phyloP scores from a whole-genome alignment of 2,329 filamentous ascomycete genomes.

The Didymella keratinophila region DNA sequence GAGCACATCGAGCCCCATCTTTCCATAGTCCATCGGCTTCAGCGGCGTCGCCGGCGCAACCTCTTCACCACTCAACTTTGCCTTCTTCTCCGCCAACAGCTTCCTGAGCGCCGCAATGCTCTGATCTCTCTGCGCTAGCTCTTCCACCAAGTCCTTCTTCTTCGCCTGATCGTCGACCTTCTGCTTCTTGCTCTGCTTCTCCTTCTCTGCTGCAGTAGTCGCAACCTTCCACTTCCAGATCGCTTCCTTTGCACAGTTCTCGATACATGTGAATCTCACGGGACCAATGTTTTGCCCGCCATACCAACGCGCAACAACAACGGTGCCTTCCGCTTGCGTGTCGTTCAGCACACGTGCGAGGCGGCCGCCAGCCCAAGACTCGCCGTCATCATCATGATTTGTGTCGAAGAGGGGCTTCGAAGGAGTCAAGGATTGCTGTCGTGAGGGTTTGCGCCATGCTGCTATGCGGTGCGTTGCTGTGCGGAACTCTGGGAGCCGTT shows the following conservation, averaged over 20 bases:
- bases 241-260: constrained; percentile 58
- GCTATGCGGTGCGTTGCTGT: constrained; percentile 60
- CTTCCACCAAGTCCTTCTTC: constrained; percentile 49
- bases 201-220: constrained; percentile 41
- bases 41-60: constrained; percentile 39
- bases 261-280: constrained; percentile 62
- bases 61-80: constrained; percentile 39
- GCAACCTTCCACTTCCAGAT: constrained; percentile 54
- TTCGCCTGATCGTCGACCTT: constrained; percentile 47
- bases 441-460: constrained; percentile 59
- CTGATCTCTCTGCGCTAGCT: constrained; percentile 53
- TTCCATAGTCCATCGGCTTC: constrained; percentile 52
- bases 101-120: constrained; percentile 58
- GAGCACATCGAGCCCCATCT: constrained; percentile 53
- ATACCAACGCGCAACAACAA: constrained; percentile 64
- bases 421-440: constrained; percentile 56
- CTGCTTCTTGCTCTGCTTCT: constrained; percentile 48
- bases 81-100: constrained; percentile 55
- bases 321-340: constrained; percentile 54
- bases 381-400: constrained; percentile 63
- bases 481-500: constrained; percentile 54
- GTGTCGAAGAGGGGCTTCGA: constrained; percentile 52
- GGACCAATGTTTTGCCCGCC: constrained; percentile 62
- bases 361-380: constrained; percentile 59
- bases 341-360: constrained; percentile 58